Evolutionary conservation across 495 filamentous ascomycete species (phyloP), one percentile per base, ranked within the genome.

Genomic region (Penicillium riverlandense): DNA sequence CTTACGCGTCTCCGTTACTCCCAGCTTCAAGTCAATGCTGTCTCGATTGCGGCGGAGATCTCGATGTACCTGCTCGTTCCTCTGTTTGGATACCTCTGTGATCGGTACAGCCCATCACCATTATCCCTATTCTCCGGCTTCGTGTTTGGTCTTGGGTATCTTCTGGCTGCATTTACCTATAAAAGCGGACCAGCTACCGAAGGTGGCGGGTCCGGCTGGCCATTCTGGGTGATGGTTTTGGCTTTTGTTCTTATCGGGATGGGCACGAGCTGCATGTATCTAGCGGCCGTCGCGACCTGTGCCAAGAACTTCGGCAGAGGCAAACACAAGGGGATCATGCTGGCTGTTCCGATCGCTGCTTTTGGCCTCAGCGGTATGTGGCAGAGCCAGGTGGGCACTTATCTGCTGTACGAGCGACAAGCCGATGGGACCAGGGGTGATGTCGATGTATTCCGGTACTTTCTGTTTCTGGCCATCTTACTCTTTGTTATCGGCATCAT

Each of bases 281-380:
- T 96, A 22, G 75, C 79, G 31, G 85, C 86, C 0, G 84, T 98
- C 28, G 89, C 92, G 15, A 95, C 90, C 2, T 95, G 89, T 47
- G 92, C 91, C 16, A 98, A 98, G 78, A 97, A 96, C 63, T 96
- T 97, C 61, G 88, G 91, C 13, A 72, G 83, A 33, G 87, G 90
- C 4, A 89, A 84, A 57, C 80, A 94, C 53, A 85, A 89, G 58
- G 91, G 92, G 0, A 62, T 98, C 44, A 90, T 94, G 55, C 69
- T 98, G 41, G 91, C 90, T 15, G 63, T 87, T 40, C 92, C 92
- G 7, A 96, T 98, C 68, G 88, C 92, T 0, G 80, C 85, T 3
- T 95, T 95, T 59, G 92, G 92, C 9, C 65, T 98, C 38, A 95
- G 90, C 53, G 86, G 88, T 6, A 87, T 98, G 86, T 95, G 91